Percentiles rank a stretch among this genome's conserved stretches.
Evolutionary conservation across 805 yeast species (phyloP).

Genomic region (Ogataea paraovalis): DNA sequence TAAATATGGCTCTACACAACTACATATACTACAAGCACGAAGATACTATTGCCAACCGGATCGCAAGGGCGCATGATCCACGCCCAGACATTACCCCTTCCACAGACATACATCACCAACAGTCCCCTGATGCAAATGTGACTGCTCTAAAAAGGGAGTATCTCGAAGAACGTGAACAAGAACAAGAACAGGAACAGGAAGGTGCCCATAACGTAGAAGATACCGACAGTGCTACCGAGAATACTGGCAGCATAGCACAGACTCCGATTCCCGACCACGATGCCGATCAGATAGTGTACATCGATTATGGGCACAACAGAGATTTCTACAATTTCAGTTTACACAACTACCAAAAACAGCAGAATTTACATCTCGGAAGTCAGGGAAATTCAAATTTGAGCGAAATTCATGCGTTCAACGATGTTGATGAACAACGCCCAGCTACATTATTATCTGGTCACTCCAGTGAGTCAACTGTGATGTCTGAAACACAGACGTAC

Average conservation of each 20-base stretch:
- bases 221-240: neutral
- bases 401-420: no score
- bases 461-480: neutral
- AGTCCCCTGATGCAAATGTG: no score
- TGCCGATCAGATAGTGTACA: neutral
- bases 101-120: no score
- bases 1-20: slow-evolving; percentile 46
- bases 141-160: no score
- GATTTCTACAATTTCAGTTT: slow-evolving; percentile 6
- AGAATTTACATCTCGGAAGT: neutral
- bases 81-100: slow-evolving; percentile 13
- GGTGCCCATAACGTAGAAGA: neutral
- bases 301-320: neutral
- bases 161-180: no score
- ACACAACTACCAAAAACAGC: neutral
- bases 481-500: neutral
- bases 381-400: no score
- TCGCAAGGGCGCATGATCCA: slow-evolving; percentile 35
- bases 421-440: no score
- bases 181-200: no score
- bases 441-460: neutral
- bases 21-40: slow-evolving; percentile 40
- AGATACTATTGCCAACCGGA: slow-evolving; percentile 32
- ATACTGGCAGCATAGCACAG: neutral
- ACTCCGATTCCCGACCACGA: neutral